Conservation (phyloP, 2,329 filamentous ascomycete species). For the Alternaria viburni region DNA sequence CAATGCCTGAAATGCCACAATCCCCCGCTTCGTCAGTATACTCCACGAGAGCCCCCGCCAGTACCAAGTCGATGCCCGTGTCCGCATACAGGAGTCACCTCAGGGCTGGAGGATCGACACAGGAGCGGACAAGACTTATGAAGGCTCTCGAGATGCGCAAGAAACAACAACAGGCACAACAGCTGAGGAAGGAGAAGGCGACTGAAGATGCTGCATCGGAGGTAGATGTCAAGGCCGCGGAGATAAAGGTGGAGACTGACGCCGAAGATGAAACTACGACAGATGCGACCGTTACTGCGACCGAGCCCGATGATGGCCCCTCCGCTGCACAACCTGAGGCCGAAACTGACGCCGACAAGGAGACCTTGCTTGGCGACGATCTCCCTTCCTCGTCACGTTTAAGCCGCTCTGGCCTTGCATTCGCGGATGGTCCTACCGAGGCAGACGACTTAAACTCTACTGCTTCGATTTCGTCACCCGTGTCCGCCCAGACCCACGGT, state of each 20-base stretch:
- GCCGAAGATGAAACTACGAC: not conserved
- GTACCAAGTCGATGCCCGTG: constrained; percentile 54
- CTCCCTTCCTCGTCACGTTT: constrained; percentile 12
- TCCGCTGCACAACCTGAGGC: constrained; percentile 7
- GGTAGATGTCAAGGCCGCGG: constrained; percentile 4
- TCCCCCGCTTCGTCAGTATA: constrained; percentile 50
- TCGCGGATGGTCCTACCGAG: constrained; percentile 51
- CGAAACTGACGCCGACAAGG: constrained; percentile 13
- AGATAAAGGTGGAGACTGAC: not conserved
- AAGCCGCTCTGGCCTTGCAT: constrained; percentile 61
- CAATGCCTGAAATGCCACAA: constrained; percentile 37
- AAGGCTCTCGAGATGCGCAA: constrained; percentile 91
- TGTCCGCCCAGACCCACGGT: constrained; percentile 47
- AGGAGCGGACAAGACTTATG: constrained; percentile 90
- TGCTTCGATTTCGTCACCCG: constrained; percentile 46
- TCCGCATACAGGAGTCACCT: constrained; percentile 40
- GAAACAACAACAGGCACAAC: constrained; percentile 66
- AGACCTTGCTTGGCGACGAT: constrained; percentile 22
- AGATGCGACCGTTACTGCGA: not conserved
- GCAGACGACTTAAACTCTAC: constrained; percentile 45
- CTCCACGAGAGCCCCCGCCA: constrained; percentile 47
- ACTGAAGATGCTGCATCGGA: constrained; percentile 14
- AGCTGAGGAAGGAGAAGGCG: constrained; percentile 30
- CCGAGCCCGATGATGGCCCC: constrained; percentile 2
- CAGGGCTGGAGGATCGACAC: constrained; percentile 68